These are phyloP conservation scores for Galeopsis tetrahit DNA, from an alignment of 257 asterid species.

Conservation along the genomic window DNA sequence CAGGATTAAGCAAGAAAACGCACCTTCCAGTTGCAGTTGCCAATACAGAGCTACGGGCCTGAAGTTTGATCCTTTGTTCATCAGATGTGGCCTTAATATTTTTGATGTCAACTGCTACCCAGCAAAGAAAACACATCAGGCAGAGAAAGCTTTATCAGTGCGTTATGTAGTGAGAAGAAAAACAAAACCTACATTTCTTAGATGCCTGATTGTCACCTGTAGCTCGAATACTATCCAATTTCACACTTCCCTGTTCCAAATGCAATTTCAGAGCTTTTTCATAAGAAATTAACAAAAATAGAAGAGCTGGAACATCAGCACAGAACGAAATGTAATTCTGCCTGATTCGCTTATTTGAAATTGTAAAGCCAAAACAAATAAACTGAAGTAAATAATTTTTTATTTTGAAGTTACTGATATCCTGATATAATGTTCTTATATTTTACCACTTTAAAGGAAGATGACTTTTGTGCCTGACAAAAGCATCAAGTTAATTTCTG, in stretches of 20 bases:
- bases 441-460: slow-evolving; percentile 18
- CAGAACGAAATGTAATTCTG: slow-evolving; percentile 14
- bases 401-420: background rate
- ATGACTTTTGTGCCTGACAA: background rate
- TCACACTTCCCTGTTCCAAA: slow-evolving; percentile 51
- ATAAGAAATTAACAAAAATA: background rate
- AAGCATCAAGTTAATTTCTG: slow-evolving; percentile 1
- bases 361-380: background rate
- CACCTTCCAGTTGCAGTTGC: slow-evolving; percentile 54
- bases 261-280: slow-evolving; percentile 34
- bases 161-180: slow-evolving; percentile 12
- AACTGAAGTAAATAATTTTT: background rate
- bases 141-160: slow-evolving; percentile 15
- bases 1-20: background rate
- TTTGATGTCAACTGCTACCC: slow-evolving; percentile 43
- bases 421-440: slow-evolving; percentile 18
- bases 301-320: background rate
- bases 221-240: slow-evolving; percentile 40
- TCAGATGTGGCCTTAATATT: slow-evolving; percentile 43
- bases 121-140: slow-evolving; percentile 35
- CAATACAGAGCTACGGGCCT: slow-evolving; percentile 45
- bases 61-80: slow-evolving; percentile 47
- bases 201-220: slow-evolving; percentile 40
- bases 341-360: slow-evolving; percentile 1
- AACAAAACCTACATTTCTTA: slow-evolving; percentile 52